These are phyloP conservation scores for Carex myosuroides DNA, from an alignment of 176 grass and related monocot species.

Conservation along the genomic window DNA sequence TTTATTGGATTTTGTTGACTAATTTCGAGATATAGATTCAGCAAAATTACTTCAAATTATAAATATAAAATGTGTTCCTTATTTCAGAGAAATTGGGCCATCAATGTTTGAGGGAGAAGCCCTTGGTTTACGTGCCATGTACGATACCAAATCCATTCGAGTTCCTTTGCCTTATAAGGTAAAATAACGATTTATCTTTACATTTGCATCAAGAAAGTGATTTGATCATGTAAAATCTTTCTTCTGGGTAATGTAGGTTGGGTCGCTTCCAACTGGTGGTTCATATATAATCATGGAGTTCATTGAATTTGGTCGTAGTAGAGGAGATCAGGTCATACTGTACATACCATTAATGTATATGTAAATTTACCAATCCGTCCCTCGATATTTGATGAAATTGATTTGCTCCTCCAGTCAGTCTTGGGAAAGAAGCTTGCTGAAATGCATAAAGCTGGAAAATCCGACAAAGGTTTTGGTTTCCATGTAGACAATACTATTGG, in stretches of 20 bases:
- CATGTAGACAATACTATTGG: slow-evolving; percentile 32
- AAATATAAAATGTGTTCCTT: background rate
- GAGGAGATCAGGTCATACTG: slow-evolving; percentile 66
- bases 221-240: slow-evolving; percentile 2
- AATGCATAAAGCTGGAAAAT: slow-evolving; percentile 22
- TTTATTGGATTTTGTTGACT: background rate
- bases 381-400: slow-evolving; percentile 5
- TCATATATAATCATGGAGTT: slow-evolving; percentile 98
- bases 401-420: slow-evolving; percentile 13
- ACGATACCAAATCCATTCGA: slow-evolving; percentile 72
- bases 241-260: slow-evolving; percentile 41
- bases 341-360: background rate
- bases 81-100: slow-evolving; percentile 56
- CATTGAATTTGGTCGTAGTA: slow-evolving; percentile 74
- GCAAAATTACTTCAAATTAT: background rate
- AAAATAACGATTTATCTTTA: background rate
- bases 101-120: slow-evolving; percentile 96
- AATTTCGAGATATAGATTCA: background rate
- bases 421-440: slow-evolving; percentile 23
- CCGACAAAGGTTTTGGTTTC: slow-evolving; percentile 16
- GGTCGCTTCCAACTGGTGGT: slow-evolving; percentile 54
- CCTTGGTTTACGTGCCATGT: slow-evolving; percentile 80
- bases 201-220: background rate
- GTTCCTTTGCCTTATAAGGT: slow-evolving; percentile 93
- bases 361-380: slow-evolving; percentile 16